Conservation (phyloP, 2,329 filamentous ascomycete species). For the Thelonectria rubi region DNA sequence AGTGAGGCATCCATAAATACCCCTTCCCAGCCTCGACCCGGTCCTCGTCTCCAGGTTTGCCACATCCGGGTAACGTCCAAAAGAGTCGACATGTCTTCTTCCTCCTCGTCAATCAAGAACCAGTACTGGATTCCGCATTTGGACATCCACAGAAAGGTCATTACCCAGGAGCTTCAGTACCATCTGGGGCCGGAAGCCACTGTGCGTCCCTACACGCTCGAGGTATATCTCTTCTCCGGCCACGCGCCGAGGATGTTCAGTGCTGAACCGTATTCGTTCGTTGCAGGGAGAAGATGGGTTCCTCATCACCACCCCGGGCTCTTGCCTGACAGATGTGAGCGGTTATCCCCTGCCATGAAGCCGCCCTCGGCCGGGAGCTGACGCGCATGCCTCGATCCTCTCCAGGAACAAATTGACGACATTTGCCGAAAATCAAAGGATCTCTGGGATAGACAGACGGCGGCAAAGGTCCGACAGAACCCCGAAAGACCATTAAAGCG, state of each 20-base stretch:
- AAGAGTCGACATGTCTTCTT: conserved; percentile 41
- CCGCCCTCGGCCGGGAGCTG: conserved; percentile 31
- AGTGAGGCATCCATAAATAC: conserved; percentile 40
- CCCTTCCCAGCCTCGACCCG: conserved; percentile 31
- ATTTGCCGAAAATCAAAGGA: conserved; percentile 68
- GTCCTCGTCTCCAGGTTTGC: conserved; percentile 26
- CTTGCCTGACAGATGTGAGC: conserved; percentile 68
- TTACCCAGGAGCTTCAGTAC: conserved; percentile 66
- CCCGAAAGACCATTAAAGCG: conserved; percentile 62
- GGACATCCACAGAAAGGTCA: conserved; percentile 69
- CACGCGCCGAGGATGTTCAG: conserved; percentile 26
- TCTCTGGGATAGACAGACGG: conserved; percentile 64
- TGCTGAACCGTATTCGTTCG: conserved; percentile 35
- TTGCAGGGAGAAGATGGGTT: conserved; percentile 68
- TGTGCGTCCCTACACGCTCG: conserved; percentile 64
- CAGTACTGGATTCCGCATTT: conserved; percentile 68
- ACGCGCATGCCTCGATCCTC: conserved; percentile 2
- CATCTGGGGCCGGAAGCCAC: conserved; percentile 67
- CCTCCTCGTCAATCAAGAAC: conserved; percentile 54
- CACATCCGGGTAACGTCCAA: conserved; percentile 24
- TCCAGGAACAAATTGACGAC: conserved; percentile 69
- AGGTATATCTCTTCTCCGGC: conserved; percentile 54
- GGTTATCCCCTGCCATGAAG: conserved; percentile 6
- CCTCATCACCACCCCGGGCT: conserved; percentile 66
- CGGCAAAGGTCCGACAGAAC: conserved; percentile 57